Evolutionary conservation across 331 rosid species (phyloP), one percentile per base, ranked within the genome.

Genomic region (Rhamnella rubrinervis): DNA sequence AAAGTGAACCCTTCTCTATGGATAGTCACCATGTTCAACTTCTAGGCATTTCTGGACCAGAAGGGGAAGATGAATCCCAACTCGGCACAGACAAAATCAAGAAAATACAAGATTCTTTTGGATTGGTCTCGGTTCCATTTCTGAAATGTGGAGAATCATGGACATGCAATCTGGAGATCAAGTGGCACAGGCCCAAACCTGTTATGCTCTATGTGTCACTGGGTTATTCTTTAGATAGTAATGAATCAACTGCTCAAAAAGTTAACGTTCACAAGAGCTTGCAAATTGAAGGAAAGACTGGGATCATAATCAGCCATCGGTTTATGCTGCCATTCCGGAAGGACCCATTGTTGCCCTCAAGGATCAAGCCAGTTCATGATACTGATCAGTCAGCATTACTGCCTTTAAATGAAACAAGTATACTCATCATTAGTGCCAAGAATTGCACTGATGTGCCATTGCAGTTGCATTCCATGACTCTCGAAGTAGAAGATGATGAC

Each of bases 141-240:
- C 82, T 93, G 69, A 85, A 85, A 87, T 70, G 75, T 68, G 95
- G 95, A 68, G 91, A 83, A 19, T 87, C 96, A 0, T 95, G 99
- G 99, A 83, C 89, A 10, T 95, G 96, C 90, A 89, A 82, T 77
- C 80, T 95, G 78, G 97, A 91, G 82, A 91, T 91, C 80, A 95
- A 87, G 87, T 95, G 99, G 99, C 82, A 89, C 78, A 86, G 95
- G 59, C 92, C 95, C 40, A 95, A 95, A 78, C 93, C 97, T 15
- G 75, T 95, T 53, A 89, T 91, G 99, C 96, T 95, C 59, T 93
- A 66, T 77, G 97, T 85, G 53, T 95, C 97, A 28, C 71, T 95
- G 70, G 89, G 96, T 65, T 95, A 95, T 82, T 79, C 78, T 74
- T 90, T 90, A 39, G 67, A 71, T 53, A 11, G 67, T 61, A 62